These are phyloP conservation scores for Periconia sp. DNA, from an alignment of 2,329 filamentous ascomycete species.

Conservation along the genomic window DNA sequence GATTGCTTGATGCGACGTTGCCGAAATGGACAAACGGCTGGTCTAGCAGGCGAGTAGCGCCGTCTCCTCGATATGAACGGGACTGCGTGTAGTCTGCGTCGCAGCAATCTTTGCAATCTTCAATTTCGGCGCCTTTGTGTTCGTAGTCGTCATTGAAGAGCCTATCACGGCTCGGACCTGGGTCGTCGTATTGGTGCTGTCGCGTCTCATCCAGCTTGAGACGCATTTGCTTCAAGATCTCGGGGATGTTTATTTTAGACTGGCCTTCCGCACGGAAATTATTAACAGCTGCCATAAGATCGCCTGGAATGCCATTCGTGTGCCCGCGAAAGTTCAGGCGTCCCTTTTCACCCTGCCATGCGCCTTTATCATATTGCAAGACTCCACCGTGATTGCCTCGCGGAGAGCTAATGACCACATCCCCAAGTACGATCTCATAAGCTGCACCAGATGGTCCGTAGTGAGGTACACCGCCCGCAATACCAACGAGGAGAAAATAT, in stretches of 20 bases:
- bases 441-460: constrained; percentile 19
- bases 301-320: constrained; percentile 6
- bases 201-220: neutral
- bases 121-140: neutral
- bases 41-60: constrained; percentile 11
- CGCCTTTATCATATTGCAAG: constrained; percentile 19
- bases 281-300: constrained; percentile 9
- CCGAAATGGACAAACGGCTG: constrained; percentile 21
- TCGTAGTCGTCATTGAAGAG: constrained; percentile 4
- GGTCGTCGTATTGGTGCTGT: constrained; percentile 1
- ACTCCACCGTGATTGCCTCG: constrained; percentile 23
- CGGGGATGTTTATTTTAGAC: neutral
- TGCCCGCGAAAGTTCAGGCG: constrained; percentile 8
- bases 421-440: constrained; percentile 22
- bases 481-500: constrained; percentile 20
- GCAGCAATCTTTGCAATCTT: constrained; percentile 15
- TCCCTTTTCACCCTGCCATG: constrained; percentile 8
- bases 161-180: neutral
- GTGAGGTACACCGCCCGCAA: constrained; percentile 22
- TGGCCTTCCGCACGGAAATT: neutral
- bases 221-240: constrained; percentile 3
- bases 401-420: constrained; percentile 25
- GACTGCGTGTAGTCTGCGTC: constrained; percentile 4
- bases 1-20: constrained; percentile 26
- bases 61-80: constrained; percentile 13